phyloP scores from a whole-genome alignment of 108 stramenopile species.

The Epipyxis sp. region DNA sequence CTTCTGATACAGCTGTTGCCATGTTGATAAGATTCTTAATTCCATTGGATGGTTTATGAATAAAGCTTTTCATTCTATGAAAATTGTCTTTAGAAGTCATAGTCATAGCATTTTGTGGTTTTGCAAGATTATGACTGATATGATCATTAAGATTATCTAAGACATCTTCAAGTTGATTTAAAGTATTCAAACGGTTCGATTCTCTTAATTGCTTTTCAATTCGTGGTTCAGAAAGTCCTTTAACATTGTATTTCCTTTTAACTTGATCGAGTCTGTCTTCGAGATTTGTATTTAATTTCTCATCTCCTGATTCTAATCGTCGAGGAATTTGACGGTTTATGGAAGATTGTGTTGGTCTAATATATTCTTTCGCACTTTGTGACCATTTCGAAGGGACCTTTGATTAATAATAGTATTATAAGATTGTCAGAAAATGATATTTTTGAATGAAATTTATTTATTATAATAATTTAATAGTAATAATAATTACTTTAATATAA shows the following conservation, averaged over 20 bases:
- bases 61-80: not conserved
- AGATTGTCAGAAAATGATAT: too few species aligned
- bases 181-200: not conserved
- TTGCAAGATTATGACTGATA: not conserved
- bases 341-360: not conserved
- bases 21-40: not conserved
- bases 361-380: not conserved
- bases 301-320: not conserved
- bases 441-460: too few species aligned
- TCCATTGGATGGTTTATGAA: not conserved
- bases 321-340: not conserved
- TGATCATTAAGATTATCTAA: slow-evolving; percentile 7
- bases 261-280: not conserved
- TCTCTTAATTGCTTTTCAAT: not conserved
- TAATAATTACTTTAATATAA: too few species aligned
- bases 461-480: too few species aligned
- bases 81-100: not conserved
- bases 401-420: too few species aligned
- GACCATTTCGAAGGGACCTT: slow-evolving; percentile 5
- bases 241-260: not conserved
- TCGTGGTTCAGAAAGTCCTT: not conserved
- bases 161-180: not conserved
- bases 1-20: not conserved
- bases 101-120: not conserved
- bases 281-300: too few species aligned